A percentile compares a stretch with the other conserved stretches of the same genome.
These are phyloP conservation scores for Pyrenochaeta sp. DNA, from an alignment of 2,329 filamentous ascomycete genomes.

Conservation along the genomic window DNA sequence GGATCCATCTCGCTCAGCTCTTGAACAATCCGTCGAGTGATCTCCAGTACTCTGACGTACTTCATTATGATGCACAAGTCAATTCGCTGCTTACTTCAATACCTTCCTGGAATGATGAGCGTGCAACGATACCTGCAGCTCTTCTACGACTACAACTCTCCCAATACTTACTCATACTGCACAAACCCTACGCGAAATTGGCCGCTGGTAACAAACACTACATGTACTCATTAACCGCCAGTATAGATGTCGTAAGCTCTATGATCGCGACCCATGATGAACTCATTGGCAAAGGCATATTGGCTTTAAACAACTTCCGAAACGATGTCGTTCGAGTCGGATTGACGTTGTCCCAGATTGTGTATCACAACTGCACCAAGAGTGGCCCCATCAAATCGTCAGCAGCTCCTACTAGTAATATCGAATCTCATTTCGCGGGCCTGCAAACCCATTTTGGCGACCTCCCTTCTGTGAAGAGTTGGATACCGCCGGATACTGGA, in stretches of 20 bases:
- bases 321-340: slow-evolving; percentile 42
- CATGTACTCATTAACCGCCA: slow-evolving; percentile 42
- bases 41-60: slow-evolving; percentile 42
- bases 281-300: slow-evolving; percentile 27
- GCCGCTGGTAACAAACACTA: slow-evolving; percentile 36
- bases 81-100: slow-evolving; percentile 28
- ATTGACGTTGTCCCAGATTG: slow-evolving; percentile 35
- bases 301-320: slow-evolving; percentile 35
- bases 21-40: slow-evolving; percentile 42
- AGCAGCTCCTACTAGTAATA: background rate
- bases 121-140: slow-evolving; percentile 24
- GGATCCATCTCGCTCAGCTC: slow-evolving; percentile 41
- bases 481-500: slow-evolving; percentile 5
- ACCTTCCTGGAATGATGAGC: slow-evolving; percentile 34
- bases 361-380: slow-evolving; percentile 35
- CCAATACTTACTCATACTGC: slow-evolving; percentile 46
- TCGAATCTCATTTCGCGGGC: slow-evolving; percentile 12
- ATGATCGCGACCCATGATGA: slow-evolving; percentile 36
- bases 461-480: background rate
- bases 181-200: slow-evolving; percentile 42
- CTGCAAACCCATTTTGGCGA: slow-evolving; percentile 10
- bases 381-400: slow-evolving; percentile 9
- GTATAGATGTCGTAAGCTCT: slow-evolving; percentile 36
- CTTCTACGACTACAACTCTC: slow-evolving; percentile 43
- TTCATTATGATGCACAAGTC: slow-evolving; percentile 45